These are phyloP conservation scores for Vaccinium vitisidaea DNA, from an alignment of 148 eudicot genomes.

Conservation along the genomic window DNA sequence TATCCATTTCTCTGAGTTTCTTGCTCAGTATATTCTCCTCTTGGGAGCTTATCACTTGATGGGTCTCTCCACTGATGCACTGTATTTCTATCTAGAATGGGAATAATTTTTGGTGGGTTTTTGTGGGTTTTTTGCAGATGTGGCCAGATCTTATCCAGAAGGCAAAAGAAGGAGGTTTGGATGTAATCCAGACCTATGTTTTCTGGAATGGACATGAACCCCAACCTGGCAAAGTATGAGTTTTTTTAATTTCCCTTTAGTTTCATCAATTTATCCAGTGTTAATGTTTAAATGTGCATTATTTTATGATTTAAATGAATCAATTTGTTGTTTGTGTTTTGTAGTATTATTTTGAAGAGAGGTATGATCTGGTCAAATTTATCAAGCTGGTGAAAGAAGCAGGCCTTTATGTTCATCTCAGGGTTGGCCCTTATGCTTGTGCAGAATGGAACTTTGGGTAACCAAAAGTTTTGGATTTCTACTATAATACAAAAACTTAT, in stretches of 20 bases:
- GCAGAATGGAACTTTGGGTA: slow-evolving; percentile 99
- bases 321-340: slow-evolving; percentile 22
- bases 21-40: not conserved
- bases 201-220: slow-evolving; percentile 99
- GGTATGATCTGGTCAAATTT: slow-evolving; percentile 85
- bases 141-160: slow-evolving; percentile 94
- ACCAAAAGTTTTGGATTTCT: slow-evolving; percentile 11
- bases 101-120: slow-evolving; percentile 1
- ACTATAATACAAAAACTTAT: not conserved
- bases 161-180: slow-evolving; percentile 90
- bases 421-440: slow-evolving; percentile 94
- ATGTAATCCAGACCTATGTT: slow-evolving; percentile 90
- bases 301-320: slow-evolving; percentile 8
- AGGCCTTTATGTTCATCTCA: slow-evolving; percentile 81
- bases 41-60: not conserved
- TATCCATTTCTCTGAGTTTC: slow-evolving; percentile 11
- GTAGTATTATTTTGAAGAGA: slow-evolving; percentile 84
- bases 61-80: not conserved
- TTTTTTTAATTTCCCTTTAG: not conserved
- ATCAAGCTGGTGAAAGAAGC: slow-evolving; percentile 73
- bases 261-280: not conserved
- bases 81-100: not conserved
- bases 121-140: slow-evolving; percentile 50
- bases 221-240: slow-evolving; percentile 65
- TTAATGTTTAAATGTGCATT: not conserved